These are phyloP conservation scores for Jimgerdemannia lactiflua DNA, from an alignment of 192 early-diverging fungal species.

Conservation along the genomic window DNA sequence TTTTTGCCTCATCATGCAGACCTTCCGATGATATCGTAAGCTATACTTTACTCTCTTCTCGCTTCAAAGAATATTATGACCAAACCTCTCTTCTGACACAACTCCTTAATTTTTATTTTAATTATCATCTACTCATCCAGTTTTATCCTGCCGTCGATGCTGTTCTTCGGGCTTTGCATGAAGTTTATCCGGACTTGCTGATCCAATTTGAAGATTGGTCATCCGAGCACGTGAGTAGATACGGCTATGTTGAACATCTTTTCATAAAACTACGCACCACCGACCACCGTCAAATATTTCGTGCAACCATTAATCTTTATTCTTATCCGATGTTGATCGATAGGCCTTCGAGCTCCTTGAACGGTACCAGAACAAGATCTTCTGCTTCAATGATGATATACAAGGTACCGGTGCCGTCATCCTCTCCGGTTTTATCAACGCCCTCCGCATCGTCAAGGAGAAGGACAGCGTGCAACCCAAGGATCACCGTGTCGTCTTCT, in stretches of 20 bases:
- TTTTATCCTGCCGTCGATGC: slow-evolving; percentile 86
- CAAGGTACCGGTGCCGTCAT: slow-evolving; percentile 95
- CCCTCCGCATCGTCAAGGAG: slow-evolving; percentile 55
- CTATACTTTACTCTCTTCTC: slow-evolving; percentile 1
- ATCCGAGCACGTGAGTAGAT: slow-evolving; percentile 61
- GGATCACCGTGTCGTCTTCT: slow-evolving; percentile 89
- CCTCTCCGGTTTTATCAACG: slow-evolving; percentile 90
- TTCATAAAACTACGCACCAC: too few relatives aligned
- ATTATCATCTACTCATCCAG: slow-evolving; percentile 4
- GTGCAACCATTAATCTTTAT: not conserved
- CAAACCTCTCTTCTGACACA: too few relatives aligned
- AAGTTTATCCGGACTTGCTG: slow-evolving; percentile 75
- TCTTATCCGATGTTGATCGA: slow-evolving; percentile 16
- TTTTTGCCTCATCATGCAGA: not conserved
- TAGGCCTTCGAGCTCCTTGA: slow-evolving; percentile 75
- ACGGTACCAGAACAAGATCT: slow-evolving; percentile 69
- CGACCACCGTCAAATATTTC: too few relatives aligned
- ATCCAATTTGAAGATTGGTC: slow-evolving; percentile 98
- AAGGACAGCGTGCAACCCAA: slow-evolving; percentile 60
- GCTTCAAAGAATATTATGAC: not conserved
- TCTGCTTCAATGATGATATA: slow-evolving; percentile 96
- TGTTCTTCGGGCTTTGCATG: slow-evolving; percentile 67
- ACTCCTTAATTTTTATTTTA: too few relatives aligned
- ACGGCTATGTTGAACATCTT: too few relatives aligned
- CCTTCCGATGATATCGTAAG: slow-evolving; percentile 4